These are phyloP conservation scores for Aleurites moluccanus DNA, from an alignment of 441 rosid species.

Conservation along the genomic window DNA sequence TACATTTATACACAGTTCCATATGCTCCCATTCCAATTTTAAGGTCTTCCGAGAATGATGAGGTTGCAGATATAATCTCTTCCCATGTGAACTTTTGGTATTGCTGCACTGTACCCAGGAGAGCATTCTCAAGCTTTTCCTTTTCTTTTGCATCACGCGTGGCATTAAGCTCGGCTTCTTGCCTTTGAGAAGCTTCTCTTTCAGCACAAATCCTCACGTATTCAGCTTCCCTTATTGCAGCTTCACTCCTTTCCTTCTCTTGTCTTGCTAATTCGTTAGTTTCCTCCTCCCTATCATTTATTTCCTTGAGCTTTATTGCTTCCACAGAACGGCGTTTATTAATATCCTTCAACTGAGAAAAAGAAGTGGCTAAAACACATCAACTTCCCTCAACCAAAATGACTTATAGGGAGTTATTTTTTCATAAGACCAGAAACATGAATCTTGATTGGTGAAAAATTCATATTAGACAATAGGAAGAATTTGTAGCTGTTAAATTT, in stretches of 20 bases:
- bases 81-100: slow-evolving; percentile 76
- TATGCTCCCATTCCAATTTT: slow-evolving; percentile 86
- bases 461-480: too few relatives aligned
- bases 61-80: slow-evolving; percentile 73
- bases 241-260: slow-evolving; percentile 62
- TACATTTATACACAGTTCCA: slow-evolving; percentile 82
- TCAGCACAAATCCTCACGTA: slow-evolving; percentile 43
- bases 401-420: neutral
- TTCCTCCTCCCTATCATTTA: slow-evolving; percentile 46
- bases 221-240: slow-evolving; percentile 61
- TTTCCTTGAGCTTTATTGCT: slow-evolving; percentile 57
- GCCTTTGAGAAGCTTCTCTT: slow-evolving; percentile 63
- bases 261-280: slow-evolving; percentile 57
- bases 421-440: neutral
- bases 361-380: slow-evolving; percentile 15
- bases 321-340: slow-evolving; percentile 49
- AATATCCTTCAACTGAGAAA: slow-evolving; percentile 53
- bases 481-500: too few relatives aligned
- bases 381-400: slow-evolving; percentile 2
- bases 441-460: too few relatives aligned
- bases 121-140: slow-evolving; percentile 63
- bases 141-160: slow-evolving; percentile 59
- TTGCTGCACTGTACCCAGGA: slow-evolving; percentile 43
- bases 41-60: slow-evolving; percentile 68
- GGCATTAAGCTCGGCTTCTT: slow-evolving; percentile 63